Evolutionary conservation across 805 yeast species (phyloP).

Genomic region (Zygosaccharomyces kombuchaensis): DNA sequence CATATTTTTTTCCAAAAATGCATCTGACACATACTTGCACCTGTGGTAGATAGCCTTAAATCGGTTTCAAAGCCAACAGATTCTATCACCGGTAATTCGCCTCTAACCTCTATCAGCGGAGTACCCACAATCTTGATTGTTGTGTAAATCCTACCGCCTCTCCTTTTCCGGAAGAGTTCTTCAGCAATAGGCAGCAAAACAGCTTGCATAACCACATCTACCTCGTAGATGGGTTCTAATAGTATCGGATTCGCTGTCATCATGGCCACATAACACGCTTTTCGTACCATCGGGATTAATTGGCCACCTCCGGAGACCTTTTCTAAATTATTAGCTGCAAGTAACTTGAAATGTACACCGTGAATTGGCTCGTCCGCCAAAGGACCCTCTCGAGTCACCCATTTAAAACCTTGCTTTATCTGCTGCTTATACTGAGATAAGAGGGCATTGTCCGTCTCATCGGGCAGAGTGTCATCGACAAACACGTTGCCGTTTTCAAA

Average conservation of each 20-base stretch:
- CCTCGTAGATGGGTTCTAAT: slow-evolving; percentile 74
- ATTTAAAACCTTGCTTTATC: slow-evolving; percentile 72
- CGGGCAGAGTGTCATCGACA: slow-evolving; percentile 69
- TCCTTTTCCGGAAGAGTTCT: slow-evolving; percentile 51
- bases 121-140: slow-evolving; percentile 67
- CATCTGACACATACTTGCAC: slow-evolving; percentile 67
- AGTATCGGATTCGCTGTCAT: slow-evolving; percentile 73
- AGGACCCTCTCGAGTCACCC: slow-evolving; percentile 87
- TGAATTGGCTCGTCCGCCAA: slow-evolving; percentile 80
- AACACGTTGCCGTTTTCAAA: slow-evolving; percentile 64
- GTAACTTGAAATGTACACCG: slow-evolving; percentile 63
- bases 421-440: slow-evolving; percentile 47
- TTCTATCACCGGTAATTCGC: slow-evolving; percentile 80
- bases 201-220: slow-evolving; percentile 52
- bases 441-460: slow-evolving; percentile 57
- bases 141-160: slow-evolving; percentile 55
- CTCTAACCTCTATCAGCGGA: slow-evolving; percentile 55
- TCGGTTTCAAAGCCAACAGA: slow-evolving; percentile 89
- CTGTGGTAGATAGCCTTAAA: slow-evolving; percentile 68
- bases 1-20: slow-evolving; percentile 57
- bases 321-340: slow-evolving; percentile 48
- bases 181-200: slow-evolving; percentile 47
- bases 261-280: slow-evolving; percentile 79
- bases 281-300: slow-evolving; percentile 73
- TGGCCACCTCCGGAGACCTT: slow-evolving; percentile 43